Conservation (phyloP, 805 yeast genomes). For the Debaryomyces prosopidis region DNA sequence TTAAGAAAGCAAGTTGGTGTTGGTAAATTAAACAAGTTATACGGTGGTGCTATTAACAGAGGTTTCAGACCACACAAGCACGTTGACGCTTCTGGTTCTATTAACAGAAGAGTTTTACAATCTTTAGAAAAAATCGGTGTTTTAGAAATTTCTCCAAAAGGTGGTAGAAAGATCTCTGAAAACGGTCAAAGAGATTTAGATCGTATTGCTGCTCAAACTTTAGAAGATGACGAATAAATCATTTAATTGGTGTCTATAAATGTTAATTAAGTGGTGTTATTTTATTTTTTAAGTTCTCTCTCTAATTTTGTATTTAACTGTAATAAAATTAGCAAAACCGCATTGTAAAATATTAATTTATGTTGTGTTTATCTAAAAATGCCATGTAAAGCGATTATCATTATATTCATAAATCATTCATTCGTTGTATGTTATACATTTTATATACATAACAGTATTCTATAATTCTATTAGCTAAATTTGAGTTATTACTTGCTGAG, state of each 20-base stretch:
- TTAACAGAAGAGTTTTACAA: conserved; percentile 98
- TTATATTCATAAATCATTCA: not conserved
- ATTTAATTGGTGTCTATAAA: conserved; percentile 9
- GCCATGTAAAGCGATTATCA: not conserved
- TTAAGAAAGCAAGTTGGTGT: conserved; percentile 99
- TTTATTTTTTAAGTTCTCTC: conserved; percentile 8
- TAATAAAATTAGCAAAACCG: conserved; percentile 15
- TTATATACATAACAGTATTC: conserved; percentile 6
- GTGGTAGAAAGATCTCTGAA: conserved; percentile 99
- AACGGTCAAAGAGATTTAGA: conserved; percentile 99
- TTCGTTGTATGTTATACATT: not conserved
- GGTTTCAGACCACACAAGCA: conserved; percentile 98
- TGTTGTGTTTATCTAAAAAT: not conserved
- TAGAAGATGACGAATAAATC: conserved; percentile 75
- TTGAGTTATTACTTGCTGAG: not conserved
- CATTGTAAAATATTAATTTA: conserved; percentile 17
- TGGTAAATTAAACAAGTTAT: conserved; percentile 97
- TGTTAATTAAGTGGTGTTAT: conserved; percentile 6
- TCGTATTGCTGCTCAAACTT: conserved; percentile 99
- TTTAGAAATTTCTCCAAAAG: conserved; percentile 93
- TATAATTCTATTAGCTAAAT: conserved; percentile 7
- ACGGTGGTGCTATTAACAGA: conserved; percentile 99
- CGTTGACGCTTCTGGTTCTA: conserved; percentile 98
- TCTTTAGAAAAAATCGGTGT: conserved; percentile 98
- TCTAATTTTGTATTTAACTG: conserved; percentile 11